A percentile compares a stretch with the other conserved stretches of the same genome.
phyloP scores from a whole-genome alignment of 2,329 filamentous ascomycete genomes.

The Penicillium occitanis region DNA sequence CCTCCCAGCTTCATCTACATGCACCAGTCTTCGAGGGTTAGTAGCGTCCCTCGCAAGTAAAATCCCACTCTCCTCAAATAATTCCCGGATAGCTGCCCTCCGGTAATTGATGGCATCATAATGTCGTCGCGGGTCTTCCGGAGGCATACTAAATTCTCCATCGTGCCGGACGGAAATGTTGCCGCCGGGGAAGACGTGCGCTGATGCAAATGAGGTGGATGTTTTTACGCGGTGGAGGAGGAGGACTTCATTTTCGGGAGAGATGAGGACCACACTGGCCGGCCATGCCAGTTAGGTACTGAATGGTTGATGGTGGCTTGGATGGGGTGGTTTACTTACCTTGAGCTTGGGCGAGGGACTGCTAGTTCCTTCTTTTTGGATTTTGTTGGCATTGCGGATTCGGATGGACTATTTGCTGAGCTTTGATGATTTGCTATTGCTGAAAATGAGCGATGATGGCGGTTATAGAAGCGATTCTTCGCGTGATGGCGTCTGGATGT shows the following conservation, averaged over 20 bases:
- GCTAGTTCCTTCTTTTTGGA: conserved; percentile 42
- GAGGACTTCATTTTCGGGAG: conserved; percentile 80
- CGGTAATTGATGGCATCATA: conserved; percentile 71
- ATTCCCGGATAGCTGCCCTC: conserved; percentile 82
- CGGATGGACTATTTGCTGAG: not conserved
- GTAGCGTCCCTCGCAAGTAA: conserved; percentile 60
- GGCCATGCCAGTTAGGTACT: too few relatives aligned
- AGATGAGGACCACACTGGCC: conserved; percentile 75
- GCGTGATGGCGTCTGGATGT: not conserved
- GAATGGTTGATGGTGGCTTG: not conserved
- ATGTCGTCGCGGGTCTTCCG: conserved; percentile 59
- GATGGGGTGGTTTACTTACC: conserved; percentile 42
- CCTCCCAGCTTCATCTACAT: conserved; percentile 59
- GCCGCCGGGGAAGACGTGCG: conserved; percentile 93
- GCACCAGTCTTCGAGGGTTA: conserved; percentile 53
- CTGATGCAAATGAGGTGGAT: conserved; percentile 81
- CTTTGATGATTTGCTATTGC: not conserved
- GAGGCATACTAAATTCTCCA: conserved; percentile 53
- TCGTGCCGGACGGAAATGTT: conserved; percentile 73
- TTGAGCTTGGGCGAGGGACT: conserved; percentile 64
- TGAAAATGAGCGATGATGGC: not conserved
- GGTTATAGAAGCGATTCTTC: too few relatives aligned
- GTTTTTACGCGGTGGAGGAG: conserved; percentile 82
- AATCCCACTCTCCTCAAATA: conserved; percentile 93
- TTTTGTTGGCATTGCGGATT: conserved; percentile 19